These are phyloP conservation scores for Lolium multiflorum DNA, from an alignment of 176 grass and related monocot genomes.

Conservation along the genomic window DNA sequence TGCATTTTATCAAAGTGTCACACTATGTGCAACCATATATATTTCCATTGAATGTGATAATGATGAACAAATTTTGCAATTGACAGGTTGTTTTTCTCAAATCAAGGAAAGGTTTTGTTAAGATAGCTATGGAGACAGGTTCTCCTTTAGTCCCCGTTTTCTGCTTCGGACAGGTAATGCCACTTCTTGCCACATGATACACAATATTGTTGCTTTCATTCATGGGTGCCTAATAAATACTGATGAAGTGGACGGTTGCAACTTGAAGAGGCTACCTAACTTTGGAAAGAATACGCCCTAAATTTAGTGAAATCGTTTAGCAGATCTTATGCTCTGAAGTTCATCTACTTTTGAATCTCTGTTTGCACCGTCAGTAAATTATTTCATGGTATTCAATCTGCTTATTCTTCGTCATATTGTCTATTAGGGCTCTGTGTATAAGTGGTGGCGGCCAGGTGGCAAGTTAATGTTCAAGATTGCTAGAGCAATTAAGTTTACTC, in stretches of 20 bases:
- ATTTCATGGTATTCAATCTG: not conserved
- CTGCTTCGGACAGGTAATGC: constrained; percentile 79
- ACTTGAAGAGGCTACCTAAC: constrained; percentile 11
- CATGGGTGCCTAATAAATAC: not conserved
- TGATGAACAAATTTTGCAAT: constrained; percentile 12
- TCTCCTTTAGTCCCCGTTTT: constrained; percentile 82
- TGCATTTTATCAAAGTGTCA: not conserved
- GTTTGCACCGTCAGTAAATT: not conserved
- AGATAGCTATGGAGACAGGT: constrained; percentile 86
- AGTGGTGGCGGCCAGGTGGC: constrained; percentile 91
- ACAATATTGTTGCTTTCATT: not conserved
- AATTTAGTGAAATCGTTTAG: not conserved
- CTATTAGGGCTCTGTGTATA: constrained; percentile 69
- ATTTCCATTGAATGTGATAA: not conserved
- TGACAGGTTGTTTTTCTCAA: constrained; percentile 91
- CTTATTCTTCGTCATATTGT: constrained; percentile 22
- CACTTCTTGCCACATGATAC: not conserved
- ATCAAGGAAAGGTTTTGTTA: constrained; percentile 91
- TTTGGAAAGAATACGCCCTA: not conserved
- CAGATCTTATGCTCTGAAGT: not conserved
- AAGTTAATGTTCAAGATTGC: constrained; percentile 86
- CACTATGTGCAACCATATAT: not conserved
- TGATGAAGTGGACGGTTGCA: not conserved
- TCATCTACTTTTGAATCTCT: not conserved
- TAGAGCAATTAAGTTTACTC: constrained; percentile 93